phyloP scores from a whole-genome alignment of 352 stramenopile genomes.

The Globisporangium alternatum region DNA sequence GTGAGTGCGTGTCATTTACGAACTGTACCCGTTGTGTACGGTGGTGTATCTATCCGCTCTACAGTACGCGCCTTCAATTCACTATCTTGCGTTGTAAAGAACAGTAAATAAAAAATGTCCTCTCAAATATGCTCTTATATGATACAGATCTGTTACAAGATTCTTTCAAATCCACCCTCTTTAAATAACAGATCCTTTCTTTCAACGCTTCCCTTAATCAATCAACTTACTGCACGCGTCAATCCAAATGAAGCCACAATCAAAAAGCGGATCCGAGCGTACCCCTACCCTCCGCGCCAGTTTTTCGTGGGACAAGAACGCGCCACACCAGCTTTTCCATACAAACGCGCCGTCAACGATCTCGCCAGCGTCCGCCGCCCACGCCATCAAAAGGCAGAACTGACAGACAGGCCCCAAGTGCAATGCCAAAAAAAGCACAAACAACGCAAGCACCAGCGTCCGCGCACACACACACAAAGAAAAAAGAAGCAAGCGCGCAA shows the following conservation, averaged over 20 bases:
- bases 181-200: background rate
- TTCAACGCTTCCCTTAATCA: background rate
- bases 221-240: too few species aligned
- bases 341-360: background rate
- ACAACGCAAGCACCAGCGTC: background rate
- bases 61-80: background rate
- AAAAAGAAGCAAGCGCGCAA: constrained; percentile 15
- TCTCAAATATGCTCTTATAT: background rate
- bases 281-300: constrained; percentile 4
- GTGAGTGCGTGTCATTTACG: constrained; percentile 12
- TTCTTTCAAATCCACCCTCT: background rate
- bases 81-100: background rate
- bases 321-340: background rate
- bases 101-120: background rate
- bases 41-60: constrained; percentile 4
- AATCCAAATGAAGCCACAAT: constrained; percentile 11
- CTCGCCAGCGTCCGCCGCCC: background rate
- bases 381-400: constrained; percentile 6
- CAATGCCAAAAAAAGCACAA: constrained; percentile 7
- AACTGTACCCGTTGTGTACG: background rate
- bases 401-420: constrained; percentile 4
- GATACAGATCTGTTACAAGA: background rate
- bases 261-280: background rate
- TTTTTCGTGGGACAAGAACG: constrained; percentile 10
- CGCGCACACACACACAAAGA: constrained; percentile 8